These are phyloP conservation scores for Umbelopsis vinacea DNA, from an alignment of 192 early-diverging fungal genomes.

Conservation along the genomic window DNA sequence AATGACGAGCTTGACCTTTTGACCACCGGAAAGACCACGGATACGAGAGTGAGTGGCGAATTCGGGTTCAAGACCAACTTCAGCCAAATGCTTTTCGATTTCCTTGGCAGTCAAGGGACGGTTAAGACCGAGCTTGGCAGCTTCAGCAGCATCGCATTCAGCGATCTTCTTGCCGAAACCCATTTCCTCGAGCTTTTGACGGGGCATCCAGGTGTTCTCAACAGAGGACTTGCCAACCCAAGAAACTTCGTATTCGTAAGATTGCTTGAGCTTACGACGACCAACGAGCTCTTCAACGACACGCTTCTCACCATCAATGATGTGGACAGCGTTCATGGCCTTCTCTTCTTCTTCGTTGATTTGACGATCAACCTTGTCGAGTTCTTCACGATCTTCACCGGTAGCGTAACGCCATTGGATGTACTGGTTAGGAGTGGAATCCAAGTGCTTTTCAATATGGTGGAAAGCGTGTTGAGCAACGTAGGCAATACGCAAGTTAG, in stretches of 20 bases:
- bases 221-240: slow-evolving; percentile 65
- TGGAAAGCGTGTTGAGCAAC: slow-evolving; percentile 90
- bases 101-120: slow-evolving; percentile 73
- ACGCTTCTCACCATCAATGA: slow-evolving; percentile 65
- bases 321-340: slow-evolving; percentile 53
- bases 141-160: slow-evolving; percentile 76
- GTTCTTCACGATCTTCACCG: slow-evolving; percentile 79
- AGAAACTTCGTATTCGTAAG: slow-evolving; percentile 84
- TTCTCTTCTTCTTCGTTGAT: slow-evolving; percentile 71
- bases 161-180: slow-evolving; percentile 80
- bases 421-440: slow-evolving; percentile 75
- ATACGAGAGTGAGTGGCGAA: slow-evolving; percentile 75
- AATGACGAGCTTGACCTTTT: slow-evolving; percentile 88
- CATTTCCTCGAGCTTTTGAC: slow-evolving; percentile 71
- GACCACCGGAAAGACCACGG: slow-evolving; percentile 74
- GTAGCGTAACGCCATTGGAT: slow-evolving; percentile 82
- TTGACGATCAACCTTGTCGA: slow-evolving; percentile 73
- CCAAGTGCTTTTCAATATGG: slow-evolving; percentile 82
- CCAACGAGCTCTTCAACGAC: slow-evolving; percentile 64
- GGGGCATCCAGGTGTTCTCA: slow-evolving; percentile 74
- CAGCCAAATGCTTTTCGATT: slow-evolving; percentile 73
- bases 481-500: slow-evolving; percentile 83
- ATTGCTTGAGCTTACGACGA: slow-evolving; percentile 81
- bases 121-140: slow-evolving; percentile 73
- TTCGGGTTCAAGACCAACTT: slow-evolving; percentile 78